A percentile compares a stretch with the other conserved stretches of the same genome.
Evolutionary conservation across 371 early-diverging fungal species (phyloP).

Genomic region (Mucor circinelloides): DNA sequence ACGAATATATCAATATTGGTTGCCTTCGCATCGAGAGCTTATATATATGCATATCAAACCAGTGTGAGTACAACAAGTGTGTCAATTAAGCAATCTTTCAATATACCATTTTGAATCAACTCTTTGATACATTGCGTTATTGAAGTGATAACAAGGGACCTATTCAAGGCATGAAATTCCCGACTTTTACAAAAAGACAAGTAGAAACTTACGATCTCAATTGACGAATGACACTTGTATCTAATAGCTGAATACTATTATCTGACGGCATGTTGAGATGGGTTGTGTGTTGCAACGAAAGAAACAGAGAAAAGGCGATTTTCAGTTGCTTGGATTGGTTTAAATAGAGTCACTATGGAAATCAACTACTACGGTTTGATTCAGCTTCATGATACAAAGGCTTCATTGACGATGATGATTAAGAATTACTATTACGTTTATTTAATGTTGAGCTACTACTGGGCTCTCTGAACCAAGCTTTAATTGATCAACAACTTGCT

Average conservation of each 20-base stretch:
- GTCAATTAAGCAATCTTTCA: not conserved
- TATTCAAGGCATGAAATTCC: not conserved
- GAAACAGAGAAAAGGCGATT: not conserved
- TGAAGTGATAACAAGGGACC: constrained; percentile 53
- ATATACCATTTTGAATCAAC: constrained; percentile 62
- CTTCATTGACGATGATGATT: too few relatives aligned
- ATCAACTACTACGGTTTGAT: too few relatives aligned
- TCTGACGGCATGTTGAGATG: not conserved
- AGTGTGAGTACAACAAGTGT: not conserved
- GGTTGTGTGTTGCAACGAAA: not conserved
- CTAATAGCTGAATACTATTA: constrained; percentile 14
- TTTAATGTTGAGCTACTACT: not conserved
- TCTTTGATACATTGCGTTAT: constrained; percentile 60
- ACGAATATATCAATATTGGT: constrained; percentile 49
- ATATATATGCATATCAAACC: not conserved
- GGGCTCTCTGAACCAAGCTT: not conserved
- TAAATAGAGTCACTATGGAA: not conserved
- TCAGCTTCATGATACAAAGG: too few relatives aligned
- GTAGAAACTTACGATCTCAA: constrained; percentile 31
- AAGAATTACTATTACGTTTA: too few relatives aligned
- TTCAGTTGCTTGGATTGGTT: not conserved
- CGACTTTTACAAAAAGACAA: not conserved
- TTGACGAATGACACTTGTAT: constrained; percentile 25
- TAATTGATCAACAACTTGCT: constrained; percentile 5
- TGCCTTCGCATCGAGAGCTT: constrained; percentile 67